Evolutionary conservation across 2,329 filamentous ascomycete species (phyloP).

Genomic region (Diaporthe helianthi): DNA sequence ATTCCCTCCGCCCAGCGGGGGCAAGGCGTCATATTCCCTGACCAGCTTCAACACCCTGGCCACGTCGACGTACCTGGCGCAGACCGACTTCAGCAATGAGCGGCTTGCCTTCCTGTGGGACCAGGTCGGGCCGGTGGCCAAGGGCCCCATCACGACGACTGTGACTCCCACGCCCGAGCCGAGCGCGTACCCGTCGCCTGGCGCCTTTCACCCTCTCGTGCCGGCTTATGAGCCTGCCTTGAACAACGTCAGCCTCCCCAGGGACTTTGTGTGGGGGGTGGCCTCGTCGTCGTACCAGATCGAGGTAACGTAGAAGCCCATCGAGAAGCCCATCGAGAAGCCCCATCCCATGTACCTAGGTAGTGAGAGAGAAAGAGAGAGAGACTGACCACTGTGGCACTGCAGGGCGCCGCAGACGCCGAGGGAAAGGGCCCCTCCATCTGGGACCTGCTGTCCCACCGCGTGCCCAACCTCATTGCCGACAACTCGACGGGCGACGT

Average conservation of each 20-base stretch:
- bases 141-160: conserved; percentile 19
- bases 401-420: conserved; percentile 16
- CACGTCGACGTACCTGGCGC: background rate
- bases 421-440: conserved; percentile 24
- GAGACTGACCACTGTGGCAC: background rate
- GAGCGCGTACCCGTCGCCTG: background rate
- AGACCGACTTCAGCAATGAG: conserved; percentile 27
- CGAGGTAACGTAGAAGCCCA: too few species aligned
- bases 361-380: too few species aligned
- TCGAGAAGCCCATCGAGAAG: too few species aligned
- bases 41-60: background rate
- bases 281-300: conserved; percentile 28
- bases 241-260: conserved; percentile 12
- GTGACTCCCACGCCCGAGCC: conserved; percentile 16
- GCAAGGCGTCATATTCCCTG: background rate
- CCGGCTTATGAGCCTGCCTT: conserved; percentile 14
- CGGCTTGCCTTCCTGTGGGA: conserved; percentile 23
- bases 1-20: background rate
- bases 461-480: conserved; percentile 15
- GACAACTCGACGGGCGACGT: conserved; percentile 22
- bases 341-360: too few species aligned
- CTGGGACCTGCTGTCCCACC: conserved; percentile 26
- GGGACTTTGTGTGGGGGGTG: conserved; percentile 24
- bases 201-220: conserved; percentile 20
- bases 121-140: conserved; percentile 23